phyloP scores from a whole-genome alignment of 78 protist species.

The Reticulomyxa filosa region DNA sequence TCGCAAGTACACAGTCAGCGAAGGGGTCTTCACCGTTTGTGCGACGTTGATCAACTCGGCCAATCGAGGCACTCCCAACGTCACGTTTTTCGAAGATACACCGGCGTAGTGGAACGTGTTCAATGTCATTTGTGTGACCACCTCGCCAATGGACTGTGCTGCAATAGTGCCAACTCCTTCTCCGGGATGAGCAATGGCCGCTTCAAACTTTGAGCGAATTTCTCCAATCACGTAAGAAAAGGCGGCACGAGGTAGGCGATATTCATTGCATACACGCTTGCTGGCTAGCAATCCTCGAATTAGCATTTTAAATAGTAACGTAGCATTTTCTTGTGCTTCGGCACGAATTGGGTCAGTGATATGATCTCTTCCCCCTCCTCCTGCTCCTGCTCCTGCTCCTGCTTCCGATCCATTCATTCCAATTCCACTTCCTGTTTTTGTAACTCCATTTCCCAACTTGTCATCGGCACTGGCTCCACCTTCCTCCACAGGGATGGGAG shows the following conservation, averaged over 20 bases:
- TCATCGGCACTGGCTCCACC: no score
- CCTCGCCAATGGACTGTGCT: conserved; percentile 97
- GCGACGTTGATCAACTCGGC: conserved; percentile 91
- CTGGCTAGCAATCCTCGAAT: conserved; percentile 45
- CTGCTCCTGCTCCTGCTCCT: background rate
- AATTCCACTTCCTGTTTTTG: no score
- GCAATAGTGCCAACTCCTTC: conserved; percentile 85
- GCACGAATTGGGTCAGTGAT: conserved; percentile 27
- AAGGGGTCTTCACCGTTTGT: conserved; percentile 63
- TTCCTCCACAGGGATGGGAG: no score
- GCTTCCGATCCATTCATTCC: no score
- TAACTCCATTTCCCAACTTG: no score
- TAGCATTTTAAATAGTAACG: conserved; percentile 41
- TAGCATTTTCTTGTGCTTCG: conserved; percentile 55
- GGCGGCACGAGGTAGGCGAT: conserved; percentile 48
- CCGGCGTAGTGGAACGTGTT: conserved; percentile 99
- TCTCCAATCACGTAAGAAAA: conserved; percentile 84
- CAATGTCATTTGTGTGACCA: conserved; percentile 99
- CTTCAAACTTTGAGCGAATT: conserved; percentile 47
- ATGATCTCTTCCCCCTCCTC: conserved; percentile 29
- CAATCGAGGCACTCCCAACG: conserved; percentile 52
- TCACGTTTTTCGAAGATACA: conserved; percentile 85
- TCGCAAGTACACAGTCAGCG: conserved; percentile 34
- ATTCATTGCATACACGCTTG: conserved; percentile 8
- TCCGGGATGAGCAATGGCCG: conserved; percentile 63